Evolutionary conservation across 768 basidiomycete species (phyloP), one percentile per base, ranked within the genome.

Genomic region (Lepiota brunneoincarnata): DNA sequence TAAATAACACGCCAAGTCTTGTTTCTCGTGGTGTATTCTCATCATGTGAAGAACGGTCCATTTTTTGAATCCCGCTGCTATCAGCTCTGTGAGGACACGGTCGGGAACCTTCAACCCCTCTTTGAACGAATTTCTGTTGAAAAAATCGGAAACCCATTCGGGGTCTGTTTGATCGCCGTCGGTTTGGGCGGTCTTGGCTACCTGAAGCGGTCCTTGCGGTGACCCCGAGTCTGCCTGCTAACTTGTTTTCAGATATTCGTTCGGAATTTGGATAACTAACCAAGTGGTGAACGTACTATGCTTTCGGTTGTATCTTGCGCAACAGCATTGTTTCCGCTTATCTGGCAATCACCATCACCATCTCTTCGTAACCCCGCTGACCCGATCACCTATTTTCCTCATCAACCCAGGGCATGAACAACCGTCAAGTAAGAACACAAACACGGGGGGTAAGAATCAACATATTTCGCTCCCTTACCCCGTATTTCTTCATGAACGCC

Each of bases 61-160:
- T 31, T 51, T 21, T 20, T 51, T 51, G 39, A 51, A 42, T 10
- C 50, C 50, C 17, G 50, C 50, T 11, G 41, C 50, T 6, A 51
- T 40, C 40, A 43, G 21, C 35, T 51, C 50, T 26, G 31, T 23
- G 10, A 51, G 10, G 7, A 43, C 14, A n/a, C 15, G 4, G 12
- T n/a, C 12, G 23, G 50, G 50, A 10, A 51, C n/a, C 18, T n/a
- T 42, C 11, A 35, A 21, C 2, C 41, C 31, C 10, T 9, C 18
- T 14, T 3, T 9, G 31, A 18, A 2, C 6, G 1, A 24, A 4
- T 15, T 12, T 7, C 21, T 9, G 15, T 51, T 51, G 40, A 51
- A 51, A 18, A 51, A 42, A 4, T 39, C 17, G 18, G 28, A 34
- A 6, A 51, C 40, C 50, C 50, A 51, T 31, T 34, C 17, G n/a